Base-by-base conservation (phyloP, 345 rosid genomes). In the Bruguiera gymnorhiza region DNA sequence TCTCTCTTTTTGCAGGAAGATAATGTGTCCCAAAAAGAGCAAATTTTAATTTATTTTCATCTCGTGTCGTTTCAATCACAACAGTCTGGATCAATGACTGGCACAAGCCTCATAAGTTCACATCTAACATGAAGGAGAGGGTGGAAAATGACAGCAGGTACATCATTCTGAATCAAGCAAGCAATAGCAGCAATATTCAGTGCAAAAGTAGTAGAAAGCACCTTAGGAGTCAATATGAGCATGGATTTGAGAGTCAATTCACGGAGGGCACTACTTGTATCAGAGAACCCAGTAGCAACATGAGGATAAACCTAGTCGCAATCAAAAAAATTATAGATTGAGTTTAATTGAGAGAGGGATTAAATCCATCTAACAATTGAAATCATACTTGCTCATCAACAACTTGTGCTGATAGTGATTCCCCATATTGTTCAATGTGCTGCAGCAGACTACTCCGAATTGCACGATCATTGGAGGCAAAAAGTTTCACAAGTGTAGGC, bases 191-290 rank as follows among this genome's bases (percentile, higher is more conserved):
- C 62, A 71, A 73, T 50, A 43, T 51, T 20, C 66, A 27, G 48
- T 16, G 1, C 21, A 16, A 55, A 62, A 58, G 54, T 32, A 39
- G 29, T 46, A 43, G 67, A 9, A 65, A 43, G 53, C 77, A 90
- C 98, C 97, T 95, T 95, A 58, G 99, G 98, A 70, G 98, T 94
- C 79, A 95, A 83, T 73, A 89, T 82, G 73, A 95, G 98, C 97
- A 95, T 92, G 39, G 99, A 92, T 72, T 95, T 95, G 48, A 95
- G 99, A 86, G 98, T 92, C 87, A 95, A 71, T 76, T 95, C 99
- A 60, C 98, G 91, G 61, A 95, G 96, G 82, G 89, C 89, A 56
- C 98, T 94, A 69, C 96, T 88, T 32, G 96, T 82, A 75, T 95
- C 99, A 26, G 96, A 80, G 78, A 95, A 92, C 70, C 99, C 98